phyloP scores from a whole-genome alignment of 352 stramenopile genomes.

The Pythium phragmitis region DNA sequence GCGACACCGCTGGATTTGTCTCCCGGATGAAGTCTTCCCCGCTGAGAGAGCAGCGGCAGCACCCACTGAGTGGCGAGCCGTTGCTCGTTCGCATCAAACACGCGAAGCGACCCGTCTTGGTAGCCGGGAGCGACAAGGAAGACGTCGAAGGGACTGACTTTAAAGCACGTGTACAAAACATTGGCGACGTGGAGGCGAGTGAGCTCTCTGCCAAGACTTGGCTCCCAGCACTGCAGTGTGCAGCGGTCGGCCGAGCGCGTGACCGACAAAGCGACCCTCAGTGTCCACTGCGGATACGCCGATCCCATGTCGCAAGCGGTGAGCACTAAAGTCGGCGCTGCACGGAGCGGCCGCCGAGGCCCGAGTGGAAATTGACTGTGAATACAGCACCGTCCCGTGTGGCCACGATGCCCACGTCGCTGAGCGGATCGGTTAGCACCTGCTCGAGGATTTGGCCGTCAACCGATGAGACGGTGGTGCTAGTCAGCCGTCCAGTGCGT shows the following conservation, averaged over 20 bases:
- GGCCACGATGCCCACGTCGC: conserved; percentile 36
- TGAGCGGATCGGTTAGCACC: conserved; percentile 43
- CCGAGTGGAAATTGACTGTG: conserved; percentile 35
- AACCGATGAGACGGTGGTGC: conserved; percentile 33
- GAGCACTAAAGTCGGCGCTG: neutral
- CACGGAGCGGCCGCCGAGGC: conserved; percentile 8
- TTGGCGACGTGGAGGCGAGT: conserved; percentile 34
- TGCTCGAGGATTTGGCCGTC: conserved; percentile 17
- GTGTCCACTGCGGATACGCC: conserved; percentile 13
- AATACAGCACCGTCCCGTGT: conserved; percentile 32
- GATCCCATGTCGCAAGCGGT: neutral
- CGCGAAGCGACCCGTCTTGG: conserved; percentile 42
- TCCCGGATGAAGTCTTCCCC: neutral
- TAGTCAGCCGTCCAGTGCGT: conserved; percentile 36
- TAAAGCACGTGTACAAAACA: conserved; percentile 35
- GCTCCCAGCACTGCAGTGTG: conserved; percentile 46
- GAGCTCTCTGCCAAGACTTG: conserved; percentile 38
- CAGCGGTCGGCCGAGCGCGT: conserved; percentile 25
- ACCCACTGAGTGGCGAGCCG: conserved; percentile 44
- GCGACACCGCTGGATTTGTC: neutral
- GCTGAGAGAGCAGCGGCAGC: neutral
- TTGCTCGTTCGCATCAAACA: conserved; percentile 53
- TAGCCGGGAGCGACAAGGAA: conserved; percentile 41
- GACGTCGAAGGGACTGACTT: conserved; percentile 27
- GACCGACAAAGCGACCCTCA: conserved; percentile 37